phyloP scores from a whole-genome alignment of 169 alveolate genomes.

The Eimeria zaria region DNA sequence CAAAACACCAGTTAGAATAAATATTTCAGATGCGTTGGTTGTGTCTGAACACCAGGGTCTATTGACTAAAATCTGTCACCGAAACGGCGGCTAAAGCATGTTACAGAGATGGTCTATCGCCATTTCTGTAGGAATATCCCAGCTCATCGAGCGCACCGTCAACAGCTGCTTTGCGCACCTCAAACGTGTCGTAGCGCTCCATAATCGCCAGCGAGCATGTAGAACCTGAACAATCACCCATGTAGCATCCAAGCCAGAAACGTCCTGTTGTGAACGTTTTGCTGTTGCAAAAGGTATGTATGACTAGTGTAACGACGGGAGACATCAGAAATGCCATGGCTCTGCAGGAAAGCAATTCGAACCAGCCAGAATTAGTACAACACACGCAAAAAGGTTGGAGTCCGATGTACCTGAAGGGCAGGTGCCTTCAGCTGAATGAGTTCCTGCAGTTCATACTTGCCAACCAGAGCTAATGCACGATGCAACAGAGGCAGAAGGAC shows the following conservation, averaged over 20 bases:
- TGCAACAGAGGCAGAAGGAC: constrained; percentile 70
- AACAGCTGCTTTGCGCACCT: constrained; percentile 55
- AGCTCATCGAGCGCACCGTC: constrained; percentile 65
- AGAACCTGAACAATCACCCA: constrained; percentile 43
- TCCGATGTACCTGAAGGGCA: constrained; percentile 23
- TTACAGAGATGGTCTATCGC: constrained; percentile 38
- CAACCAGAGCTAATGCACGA: constrained; percentile 44
- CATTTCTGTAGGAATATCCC: constrained; percentile 29
- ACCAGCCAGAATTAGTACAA: background rate
- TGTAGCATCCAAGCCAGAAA: background rate
- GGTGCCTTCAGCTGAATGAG: constrained; percentile 44
- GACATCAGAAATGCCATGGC: background rate
- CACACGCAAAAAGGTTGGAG: background rate
- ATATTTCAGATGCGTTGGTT: background rate
- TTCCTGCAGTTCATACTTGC: constrained; percentile 29
- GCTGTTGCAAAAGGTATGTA: background rate
- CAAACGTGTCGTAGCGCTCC: constrained; percentile 4
- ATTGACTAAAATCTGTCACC: background rate
- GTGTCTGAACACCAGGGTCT: background rate
- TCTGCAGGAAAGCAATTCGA: background rate
- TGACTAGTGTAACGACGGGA: background rate
- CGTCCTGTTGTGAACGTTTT: background rate
- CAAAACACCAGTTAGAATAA: background rate
- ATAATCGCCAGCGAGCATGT: constrained; percentile 37
- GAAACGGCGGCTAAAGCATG: background rate